Evolutionary conservation across 768 basidiomycete species (phyloP).

Genomic region (Suillus subaureus): DNA sequence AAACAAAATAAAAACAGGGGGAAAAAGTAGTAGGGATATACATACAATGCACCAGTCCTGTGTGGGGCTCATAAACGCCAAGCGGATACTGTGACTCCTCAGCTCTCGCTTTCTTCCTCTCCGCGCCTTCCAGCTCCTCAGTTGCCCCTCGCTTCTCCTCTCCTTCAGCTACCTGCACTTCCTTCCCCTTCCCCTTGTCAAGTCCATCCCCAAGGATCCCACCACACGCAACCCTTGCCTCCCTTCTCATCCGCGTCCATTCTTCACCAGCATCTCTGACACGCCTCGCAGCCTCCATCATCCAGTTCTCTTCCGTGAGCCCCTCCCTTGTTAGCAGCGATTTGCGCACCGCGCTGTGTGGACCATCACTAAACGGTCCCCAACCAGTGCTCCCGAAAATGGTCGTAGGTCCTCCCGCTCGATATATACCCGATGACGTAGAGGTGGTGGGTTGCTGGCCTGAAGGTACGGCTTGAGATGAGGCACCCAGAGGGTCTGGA

Average conservation of each 20-base stretch:
- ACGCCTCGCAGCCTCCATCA: constrained; percentile 74
- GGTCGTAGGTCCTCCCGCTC: constrained; percentile 90
- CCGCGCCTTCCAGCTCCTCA: constrained; percentile 24
- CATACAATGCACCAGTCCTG: constrained; percentile 74
- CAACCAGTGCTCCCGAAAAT: constrained; percentile 83
- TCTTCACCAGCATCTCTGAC: constrained; percentile 64
- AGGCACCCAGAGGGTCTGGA: constrained; percentile 65
- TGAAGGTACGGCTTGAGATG: constrained; percentile 43
- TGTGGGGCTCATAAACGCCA: constrained; percentile 85
- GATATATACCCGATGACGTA: constrained; percentile 64
- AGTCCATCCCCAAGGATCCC: constrained; percentile 42
- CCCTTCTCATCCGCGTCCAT: constrained; percentile 61
- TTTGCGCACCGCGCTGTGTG: constrained; percentile 82
- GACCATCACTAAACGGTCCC: constrained; percentile 89
- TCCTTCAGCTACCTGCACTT: constrained; percentile 30
- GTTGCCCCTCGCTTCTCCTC: constrained; percentile 30
- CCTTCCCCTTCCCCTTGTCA: constrained; percentile 34
- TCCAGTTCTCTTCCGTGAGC: constrained; percentile 90
- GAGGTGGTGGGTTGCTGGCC: constrained; percentile 28
- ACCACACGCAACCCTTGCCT: constrained; percentile 53
- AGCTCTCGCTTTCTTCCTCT: constrained; percentile 26
- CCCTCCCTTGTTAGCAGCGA: constrained; percentile 78
- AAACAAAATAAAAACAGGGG: constrained; percentile 10
- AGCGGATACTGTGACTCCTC: constrained; percentile 46
- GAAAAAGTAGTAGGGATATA: constrained; percentile 15